Evolutionary conservation across 768 basidiomycete species (phyloP).

Genomic region (Boletus edulis): DNA sequence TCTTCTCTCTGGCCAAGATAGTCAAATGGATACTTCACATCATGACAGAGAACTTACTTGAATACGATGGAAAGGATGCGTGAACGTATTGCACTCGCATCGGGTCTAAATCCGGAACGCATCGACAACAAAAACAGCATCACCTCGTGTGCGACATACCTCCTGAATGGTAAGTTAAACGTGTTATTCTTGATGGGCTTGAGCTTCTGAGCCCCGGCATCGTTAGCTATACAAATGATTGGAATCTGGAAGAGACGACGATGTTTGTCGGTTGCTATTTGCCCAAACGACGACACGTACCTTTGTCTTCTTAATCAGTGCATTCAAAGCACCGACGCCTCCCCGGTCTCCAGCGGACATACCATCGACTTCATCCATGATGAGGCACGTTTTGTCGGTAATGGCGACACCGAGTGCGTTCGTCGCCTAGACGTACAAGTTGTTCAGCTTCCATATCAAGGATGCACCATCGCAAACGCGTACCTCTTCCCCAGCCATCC

Average conservation of each 20-base stretch:
- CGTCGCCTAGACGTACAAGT: constrained; percentile 39
- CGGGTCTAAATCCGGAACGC: constrained; percentile 53
- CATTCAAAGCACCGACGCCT: constrained; percentile 91
- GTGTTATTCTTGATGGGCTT: constrained; percentile 78
- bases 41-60: constrained; percentile 57
- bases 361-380: constrained; percentile 99
- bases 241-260: constrained; percentile 61
- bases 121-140: neutral
- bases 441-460: neutral
- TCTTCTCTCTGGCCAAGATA: constrained; percentile 64
- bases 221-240: constrained; percentile 97
- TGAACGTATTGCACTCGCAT: constrained; percentile 73
- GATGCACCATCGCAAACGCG: constrained; percentile 28
- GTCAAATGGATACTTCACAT: neutral
- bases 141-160: constrained; percentile 42
- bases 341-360: constrained; percentile 99
- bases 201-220: constrained; percentile 81
- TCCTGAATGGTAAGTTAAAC: constrained; percentile 72
- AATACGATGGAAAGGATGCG: constrained; percentile 83
- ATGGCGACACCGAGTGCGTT: constrained; percentile 72
- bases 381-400: constrained; percentile 80
- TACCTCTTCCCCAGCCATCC: constrained; percentile 61
- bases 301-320: constrained; percentile 90
- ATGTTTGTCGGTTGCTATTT: neutral
- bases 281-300: constrained; percentile 34